These are phyloP conservation scores for Davidsoniella eucalypti DNA, from an alignment of 2,329 filamentous ascomycete genomes.

Conservation along the genomic window DNA sequence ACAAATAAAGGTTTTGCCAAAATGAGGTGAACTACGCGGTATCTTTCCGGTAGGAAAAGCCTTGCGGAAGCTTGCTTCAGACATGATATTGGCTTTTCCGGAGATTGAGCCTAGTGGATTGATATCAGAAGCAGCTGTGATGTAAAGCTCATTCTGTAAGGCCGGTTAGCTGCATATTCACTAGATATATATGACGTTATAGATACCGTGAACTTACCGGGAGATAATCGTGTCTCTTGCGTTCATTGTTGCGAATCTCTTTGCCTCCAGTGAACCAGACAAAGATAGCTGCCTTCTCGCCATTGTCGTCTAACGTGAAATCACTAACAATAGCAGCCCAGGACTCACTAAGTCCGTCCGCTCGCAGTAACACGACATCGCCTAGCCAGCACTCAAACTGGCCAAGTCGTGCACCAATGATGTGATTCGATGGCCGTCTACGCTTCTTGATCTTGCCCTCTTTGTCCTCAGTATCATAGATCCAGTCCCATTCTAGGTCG, in stretches of 20 bases:
- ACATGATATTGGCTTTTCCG: constrained; percentile 70
- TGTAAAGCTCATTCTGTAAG: constrained; percentile 69
- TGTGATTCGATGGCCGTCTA: constrained; percentile 29
- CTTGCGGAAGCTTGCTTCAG: constrained; percentile 47
- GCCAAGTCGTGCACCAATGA: constrained; percentile 71
- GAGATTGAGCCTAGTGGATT: constrained; percentile 83
- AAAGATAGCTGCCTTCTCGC: constrained; percentile 69
- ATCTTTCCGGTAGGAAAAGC: constrained; percentile 61
- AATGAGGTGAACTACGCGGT: constrained; percentile 54
- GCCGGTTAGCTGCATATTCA: background rate
- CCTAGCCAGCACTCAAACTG: constrained; percentile 65
- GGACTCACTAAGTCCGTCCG: constrained; percentile 69
- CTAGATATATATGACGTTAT: background rate
- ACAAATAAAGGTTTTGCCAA: constrained; percentile 79
- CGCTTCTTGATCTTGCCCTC: constrained; percentile 19
- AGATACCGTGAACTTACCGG: constrained; percentile 31
- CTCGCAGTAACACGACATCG: constrained; percentile 73
- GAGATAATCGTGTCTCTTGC: constrained; percentile 66
- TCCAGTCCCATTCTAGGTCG: constrained; percentile 12
- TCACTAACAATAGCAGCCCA: constrained; percentile 85
- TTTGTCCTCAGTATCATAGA: constrained; percentile 12
- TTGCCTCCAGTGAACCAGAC: constrained; percentile 93
- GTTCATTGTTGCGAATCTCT: constrained; percentile 69
- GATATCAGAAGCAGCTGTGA: constrained; percentile 71
- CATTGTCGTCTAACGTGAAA: constrained; percentile 59